These are phyloP conservation scores for Pulicaria dysenterica DNA, from an alignment of 129 eudicot species.

Conservation along the genomic window DNA sequence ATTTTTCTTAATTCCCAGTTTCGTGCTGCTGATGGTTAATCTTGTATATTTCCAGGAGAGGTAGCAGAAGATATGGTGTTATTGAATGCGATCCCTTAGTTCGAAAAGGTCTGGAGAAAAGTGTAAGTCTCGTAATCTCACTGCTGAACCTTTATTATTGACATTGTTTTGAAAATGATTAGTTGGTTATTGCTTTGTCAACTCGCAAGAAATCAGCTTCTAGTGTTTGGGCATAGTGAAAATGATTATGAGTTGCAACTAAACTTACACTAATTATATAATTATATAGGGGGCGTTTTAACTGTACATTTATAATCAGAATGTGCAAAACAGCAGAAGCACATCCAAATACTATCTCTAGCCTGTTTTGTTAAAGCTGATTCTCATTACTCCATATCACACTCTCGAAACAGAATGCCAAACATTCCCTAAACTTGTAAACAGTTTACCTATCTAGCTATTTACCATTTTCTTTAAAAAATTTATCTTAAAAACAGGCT, in stretches of 20 bases:
- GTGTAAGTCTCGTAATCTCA: constrained; percentile 51
- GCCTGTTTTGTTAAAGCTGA: not conserved
- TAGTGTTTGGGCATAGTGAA: no score
- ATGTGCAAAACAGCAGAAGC: not conserved
- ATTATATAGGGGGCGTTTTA: not conserved
- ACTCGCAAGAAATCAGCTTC: no score
- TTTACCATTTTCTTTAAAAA: not conserved
- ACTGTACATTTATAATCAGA: not conserved
- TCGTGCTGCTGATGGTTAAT: constrained; percentile 7
- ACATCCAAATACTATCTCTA: not conserved
- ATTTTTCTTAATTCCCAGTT: constrained; percentile 5
- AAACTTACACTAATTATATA: no score
- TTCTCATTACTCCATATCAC: not conserved
- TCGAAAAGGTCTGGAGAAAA: constrained; percentile 81
- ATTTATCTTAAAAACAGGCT: constrained; percentile 55
- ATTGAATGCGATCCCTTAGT: constrained; percentile 93
- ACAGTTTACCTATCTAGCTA: not conserved
- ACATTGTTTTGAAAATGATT: no score
- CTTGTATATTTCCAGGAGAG: constrained; percentile 48
- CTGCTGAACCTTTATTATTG: no score
- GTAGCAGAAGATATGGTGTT: constrained; percentile 80
- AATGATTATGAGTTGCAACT: no score
- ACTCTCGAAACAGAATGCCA: not conserved
- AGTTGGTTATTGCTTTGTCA: no score
- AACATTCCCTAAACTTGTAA: not conserved